Conservation (phyloP, 176 grass and related monocot genomes). For the Elymus sibiricus region DNA sequence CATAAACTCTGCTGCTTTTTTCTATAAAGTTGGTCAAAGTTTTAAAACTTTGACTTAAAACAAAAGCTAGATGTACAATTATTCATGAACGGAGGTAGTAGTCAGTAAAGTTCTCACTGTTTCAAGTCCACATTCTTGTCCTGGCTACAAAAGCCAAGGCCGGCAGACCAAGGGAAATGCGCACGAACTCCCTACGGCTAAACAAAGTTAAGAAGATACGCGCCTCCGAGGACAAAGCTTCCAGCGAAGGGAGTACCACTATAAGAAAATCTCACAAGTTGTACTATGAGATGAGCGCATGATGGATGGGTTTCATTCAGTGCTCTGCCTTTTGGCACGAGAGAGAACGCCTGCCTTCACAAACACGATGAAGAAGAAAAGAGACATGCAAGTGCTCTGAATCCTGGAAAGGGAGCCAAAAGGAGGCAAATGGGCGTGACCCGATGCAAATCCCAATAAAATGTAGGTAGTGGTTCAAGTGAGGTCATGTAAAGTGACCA, state of each 20-base stretch:
- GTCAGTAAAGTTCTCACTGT: neutral
- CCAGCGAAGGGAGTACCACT: neutral
- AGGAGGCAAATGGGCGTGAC: slow-evolving; percentile 18
- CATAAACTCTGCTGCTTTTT: too few species aligned
- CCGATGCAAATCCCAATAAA: slow-evolving; percentile 47
- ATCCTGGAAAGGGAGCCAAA: slow-evolving; percentile 28
- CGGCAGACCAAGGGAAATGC: neutral
- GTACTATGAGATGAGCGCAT: neutral
- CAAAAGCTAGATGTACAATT: too few species aligned
- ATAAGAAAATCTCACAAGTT: neutral
- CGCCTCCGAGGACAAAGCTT: neutral
- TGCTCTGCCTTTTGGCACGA: neutral
- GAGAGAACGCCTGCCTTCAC: slow-evolving; percentile 1
- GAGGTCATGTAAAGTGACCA: slow-evolving; percentile 35
- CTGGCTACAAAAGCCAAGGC: neutral
- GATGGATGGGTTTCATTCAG: neutral
- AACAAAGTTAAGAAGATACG: neutral
- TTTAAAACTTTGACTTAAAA: too few species aligned
- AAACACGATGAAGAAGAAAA: slow-evolving; percentile 25
- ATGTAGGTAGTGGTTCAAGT: neutral
- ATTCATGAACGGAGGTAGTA: too few species aligned
- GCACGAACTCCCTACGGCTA: slow-evolving; percentile 6
- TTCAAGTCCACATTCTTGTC: neutral
- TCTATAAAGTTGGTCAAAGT: too few species aligned
- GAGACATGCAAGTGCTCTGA: slow-evolving; percentile 35